Evolutionary conservation across 2,329 filamentous ascomycete genomes (phyloP), one percentile per base, ranked within the genome.

Genomic region (Xylariaceae sp.): DNA sequence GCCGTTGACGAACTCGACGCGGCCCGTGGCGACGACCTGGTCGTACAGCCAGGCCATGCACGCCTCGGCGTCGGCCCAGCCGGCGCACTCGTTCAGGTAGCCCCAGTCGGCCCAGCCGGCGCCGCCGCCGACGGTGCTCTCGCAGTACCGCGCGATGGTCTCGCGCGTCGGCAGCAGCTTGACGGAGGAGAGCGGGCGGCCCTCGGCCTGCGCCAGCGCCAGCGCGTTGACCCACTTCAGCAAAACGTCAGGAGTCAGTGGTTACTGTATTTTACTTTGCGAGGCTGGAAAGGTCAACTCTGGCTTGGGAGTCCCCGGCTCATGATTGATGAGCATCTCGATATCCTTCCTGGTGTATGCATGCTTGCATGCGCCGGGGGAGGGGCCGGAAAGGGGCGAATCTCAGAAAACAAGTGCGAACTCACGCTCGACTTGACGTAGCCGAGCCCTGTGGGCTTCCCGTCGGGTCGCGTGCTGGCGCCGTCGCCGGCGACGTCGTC

Each of bases 31-130:
- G 23, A 68, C 64, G 16, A 78, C 72, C 33, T 67, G 60, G 27
- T 64, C 52, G 37, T 74, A 68, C 12, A 84, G 56, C 68, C 74
- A 83, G 28, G 65, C 57, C 77, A 90, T 84, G 11, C 70, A 75
- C 29, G 69, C 72, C 41, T 79, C 80, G 0, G 86, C 85, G 53
- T 94, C 73, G 3, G 82, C 85, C 87, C 87, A 94, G 5, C 87
- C 87, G 24, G 79, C 82, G 18, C 70, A 66, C 33, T 69, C 68
- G 56, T 94, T 93, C 34, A 83, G 59, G 57, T 89, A 93, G 15
- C 81, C 85, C 67, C 68, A 77, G 42, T 68, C 70, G 11, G 77
- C 84, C 19, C 68, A 69, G 37, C 61, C 58, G 26, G 68, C 72
- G 6, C 66, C 63, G 37, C 61, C 58, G 26, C 68, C 72, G 6